Conservation (phyloP, 1,284 basidiomycete species). For the Ceratobasidium papillatum region DNA sequence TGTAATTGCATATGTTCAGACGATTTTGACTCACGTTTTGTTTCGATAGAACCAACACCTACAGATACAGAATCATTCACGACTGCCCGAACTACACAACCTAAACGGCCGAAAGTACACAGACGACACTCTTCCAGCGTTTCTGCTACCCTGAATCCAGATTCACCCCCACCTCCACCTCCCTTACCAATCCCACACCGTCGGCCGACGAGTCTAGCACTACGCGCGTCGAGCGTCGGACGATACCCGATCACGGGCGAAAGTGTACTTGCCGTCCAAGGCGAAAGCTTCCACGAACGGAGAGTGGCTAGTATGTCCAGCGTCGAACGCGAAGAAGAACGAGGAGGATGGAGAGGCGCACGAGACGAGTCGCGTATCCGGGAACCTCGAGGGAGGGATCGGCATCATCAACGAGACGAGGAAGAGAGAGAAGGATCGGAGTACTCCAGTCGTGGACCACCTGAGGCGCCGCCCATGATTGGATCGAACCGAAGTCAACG, state of each 20-base stretch:
- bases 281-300: constrained; percentile 13
- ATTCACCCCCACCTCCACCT: constrained; percentile 1
- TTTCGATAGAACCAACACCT: background rate
- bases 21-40: background rate
- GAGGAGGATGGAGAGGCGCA: background rate
- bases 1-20: background rate
- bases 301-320: constrained; percentile 4
- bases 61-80: background rate
- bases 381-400: background rate
- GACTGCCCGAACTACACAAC: background rate
- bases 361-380: background rate
- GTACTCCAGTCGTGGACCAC: background rate
- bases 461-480: background rate
- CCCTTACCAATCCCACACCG: background rate
- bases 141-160: background rate
- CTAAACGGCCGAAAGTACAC: background rate
- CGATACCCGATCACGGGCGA: constrained; percentile 16
- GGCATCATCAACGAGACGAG: background rate
- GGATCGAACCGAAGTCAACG: background rate
- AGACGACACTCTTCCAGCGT: constrained; percentile 11
- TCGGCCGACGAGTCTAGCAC: constrained; percentile 17
- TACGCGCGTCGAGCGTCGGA: constrained; percentile 27
- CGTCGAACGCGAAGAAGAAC: constrained; percentile 26
- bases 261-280: background rate
- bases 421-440: background rate